Evolutionary conservation across 2,329 filamentous ascomycete species (phyloP), one percentile per base, ranked within the genome.

Genomic region (Xylariales sp.): DNA sequence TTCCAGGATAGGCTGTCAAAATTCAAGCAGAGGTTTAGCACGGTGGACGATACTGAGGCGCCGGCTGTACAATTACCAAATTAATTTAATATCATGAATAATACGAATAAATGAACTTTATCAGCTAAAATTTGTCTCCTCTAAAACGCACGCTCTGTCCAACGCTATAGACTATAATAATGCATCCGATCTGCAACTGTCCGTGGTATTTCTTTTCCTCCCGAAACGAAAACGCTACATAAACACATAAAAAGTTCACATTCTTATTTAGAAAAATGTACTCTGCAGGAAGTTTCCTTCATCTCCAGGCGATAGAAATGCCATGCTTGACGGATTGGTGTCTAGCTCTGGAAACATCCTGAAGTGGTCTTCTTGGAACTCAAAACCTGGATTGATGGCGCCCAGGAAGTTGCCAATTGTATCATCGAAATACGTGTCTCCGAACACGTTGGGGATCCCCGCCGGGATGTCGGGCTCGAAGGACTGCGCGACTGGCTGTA

Each of bases 1-100:
- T 59, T 51, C 37, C 43, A 51, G 30, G 27, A 46, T 21, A 46
- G 52, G 29, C 33, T 51, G 13, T 28, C 16, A n/a, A 38, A 43
- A 11, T 56, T 57, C 13, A 39, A 43, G 29, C 16, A 21, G 11
- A 33, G 8, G 5, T 8, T 25, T 18, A 12, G 3, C 10, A 17
- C n/a, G 15, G 8, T 29, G 19, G 13, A 14, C 17, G 34, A 16
- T 10, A 15, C 16, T 13, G 17, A 21, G 10, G 8, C 13, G 21
- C 8, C 17, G 16, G 17, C 14, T 13, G 16, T 18, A 12, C 2
- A 16, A 1, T 16, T 16, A 29, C 18, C 34, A 29, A 29, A 19
- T 19, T 37, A 11, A 37, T 13, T 29, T 14, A 14, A 29, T 12
- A 6, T 18, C 18, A n/a, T 13, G 11, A n/a, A n/a, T n/a, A n/a